Base-by-base conservation (phyloP, 176 grass and related monocot species). In the Lolium perenne region DNA sequence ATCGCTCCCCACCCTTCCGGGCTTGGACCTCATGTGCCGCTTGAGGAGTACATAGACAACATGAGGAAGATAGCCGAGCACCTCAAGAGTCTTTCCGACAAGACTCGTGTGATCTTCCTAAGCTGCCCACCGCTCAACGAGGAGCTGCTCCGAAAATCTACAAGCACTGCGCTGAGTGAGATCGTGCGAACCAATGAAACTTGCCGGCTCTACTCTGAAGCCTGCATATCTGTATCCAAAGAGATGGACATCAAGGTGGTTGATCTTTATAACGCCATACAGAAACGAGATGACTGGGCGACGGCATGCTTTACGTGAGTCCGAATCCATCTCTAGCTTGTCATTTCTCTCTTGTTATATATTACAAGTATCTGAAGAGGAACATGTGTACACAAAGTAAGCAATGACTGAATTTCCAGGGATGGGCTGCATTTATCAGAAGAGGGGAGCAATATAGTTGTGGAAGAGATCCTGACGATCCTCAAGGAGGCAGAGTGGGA, bases 401-500 rank as follows among this genome's bases (percentile, higher is more conserved):
- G 47, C 4, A 75, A 75, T 53, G 48, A 26, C 47, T 53, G 23
- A 53, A 53, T 75, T 53, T 75, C 6, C 49, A 75, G 72, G 72
- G 72, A 75, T 51, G 95, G 95, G 0, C 18, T 93, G 82, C 95
- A 98, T 91, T 82, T 98, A 8, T 90, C 95, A 6, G 83, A 90
- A 84, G 87, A 69, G 22, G 83, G 83, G 57, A 79, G 77, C 77
- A 79, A 79, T 13, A 79, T 80, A 26, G 58, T 80, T 11, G 77
- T 80, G 41, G 21, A 80, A 26, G 77, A 80, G 77, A 64, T 80
- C 18, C 57, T 80, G 21, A 89, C 82, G 80, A 83, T 93, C 65
- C 85, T 95, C 35, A 93, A 93, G 79, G 89, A 93, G 74, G 95
- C 93, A 32, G 93, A 98, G 9, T 98, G 95, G 95, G 85, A 95